Percentiles rank a stretch among this genome's conserved stretches.
phyloP scores from a whole-genome alignment of 2,329 filamentous ascomycete genomes.

The Oidium heveae region DNA sequence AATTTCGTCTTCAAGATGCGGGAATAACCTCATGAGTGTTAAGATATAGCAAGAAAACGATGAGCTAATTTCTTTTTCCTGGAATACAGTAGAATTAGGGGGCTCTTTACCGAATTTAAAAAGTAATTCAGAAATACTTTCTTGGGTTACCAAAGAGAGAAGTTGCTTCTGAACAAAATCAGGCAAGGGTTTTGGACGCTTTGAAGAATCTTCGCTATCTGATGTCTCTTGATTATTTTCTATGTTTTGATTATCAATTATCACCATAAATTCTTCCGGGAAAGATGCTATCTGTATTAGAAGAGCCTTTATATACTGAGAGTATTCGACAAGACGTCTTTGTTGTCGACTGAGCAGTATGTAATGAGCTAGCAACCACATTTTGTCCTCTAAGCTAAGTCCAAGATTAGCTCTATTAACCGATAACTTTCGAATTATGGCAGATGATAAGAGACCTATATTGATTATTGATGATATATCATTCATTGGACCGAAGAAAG shows the following conservation, averaged over 20 bases:
- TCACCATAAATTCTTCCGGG: conserved; percentile 24
- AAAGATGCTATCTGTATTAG: conserved; percentile 28
- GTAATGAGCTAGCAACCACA: conserved; percentile 44
- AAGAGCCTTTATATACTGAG: conserved; percentile 24
- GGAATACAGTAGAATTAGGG: conserved; percentile 7
- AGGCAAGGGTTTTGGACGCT: conserved; percentile 15
- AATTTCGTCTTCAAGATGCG: conserved; percentile 59
- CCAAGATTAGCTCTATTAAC: conserved; percentile 5
- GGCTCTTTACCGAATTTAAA: conserved; percentile 12
- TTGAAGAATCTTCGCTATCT: conserved; percentile 8
- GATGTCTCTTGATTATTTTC: conserved; percentile 12
- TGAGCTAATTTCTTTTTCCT: conserved; percentile 33
- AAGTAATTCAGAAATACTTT: conserved; percentile 34
- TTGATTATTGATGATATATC: conserved; percentile 8
- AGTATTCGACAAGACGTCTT: conserved; percentile 14
- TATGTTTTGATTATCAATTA: conserved; percentile 21
- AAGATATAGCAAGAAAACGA: conserved; percentile 60
- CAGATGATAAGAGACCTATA: conserved; percentile 9
- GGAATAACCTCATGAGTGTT: conserved; percentile 66
- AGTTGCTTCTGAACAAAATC: conserved; percentile 40
- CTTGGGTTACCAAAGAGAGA: conserved; percentile 45
- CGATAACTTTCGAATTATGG: conserved; percentile 8
- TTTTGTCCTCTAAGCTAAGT: conserved; percentile 16
- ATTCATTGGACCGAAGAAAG: conserved; percentile 7
- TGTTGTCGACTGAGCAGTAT: conserved; percentile 27